Conservation (phyloP, 768 basidiomycete species). For the Paxillus ammoniavirescens region DNA sequence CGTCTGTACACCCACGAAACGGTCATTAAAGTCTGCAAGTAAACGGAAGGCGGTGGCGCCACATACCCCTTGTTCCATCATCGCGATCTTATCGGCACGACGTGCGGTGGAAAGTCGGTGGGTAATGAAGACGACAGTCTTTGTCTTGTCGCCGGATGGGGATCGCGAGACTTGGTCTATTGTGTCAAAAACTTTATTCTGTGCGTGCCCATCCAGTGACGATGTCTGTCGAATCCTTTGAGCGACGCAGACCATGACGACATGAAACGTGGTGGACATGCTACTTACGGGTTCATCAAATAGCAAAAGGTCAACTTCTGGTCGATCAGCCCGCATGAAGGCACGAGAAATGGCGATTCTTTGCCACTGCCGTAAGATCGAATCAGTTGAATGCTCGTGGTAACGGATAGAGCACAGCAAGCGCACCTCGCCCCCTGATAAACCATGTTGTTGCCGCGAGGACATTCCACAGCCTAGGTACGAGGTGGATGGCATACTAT, state of each 20-base stretch:
- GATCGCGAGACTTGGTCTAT: conserved; percentile 63
- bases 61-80: conserved; percentile 76
- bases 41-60: conserved; percentile 2
- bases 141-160: conserved; percentile 52
- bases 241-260: conserved; percentile 2
- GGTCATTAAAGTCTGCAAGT: conserved; percentile 20
- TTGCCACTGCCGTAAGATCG: conserved; percentile 63
- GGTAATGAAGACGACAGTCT: conserved; percentile 82
- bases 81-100: conserved; percentile 81
- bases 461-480: conserved; percentile 33
- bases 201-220: conserved; percentile 76
- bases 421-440: conserved; percentile 83
- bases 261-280: not conserved
- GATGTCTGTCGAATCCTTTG: conserved; percentile 53
- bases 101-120: conserved; percentile 80
- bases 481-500: conserved; percentile 37
- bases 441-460: conserved; percentile 52
- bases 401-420: conserved; percentile 8
- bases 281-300: conserved; percentile 80
- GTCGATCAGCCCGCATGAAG: conserved; percentile 79
- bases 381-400: conserved; percentile 12
- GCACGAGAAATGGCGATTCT: conserved; percentile 82
- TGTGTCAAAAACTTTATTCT: conserved; percentile 76
- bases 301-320: conserved; percentile 72
- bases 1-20: conserved; percentile 41